These are phyloP conservation scores for Colletotrichum kahawae DNA, from an alignment of 2,329 filamentous ascomycete genomes.

Conservation along the genomic window DNA sequence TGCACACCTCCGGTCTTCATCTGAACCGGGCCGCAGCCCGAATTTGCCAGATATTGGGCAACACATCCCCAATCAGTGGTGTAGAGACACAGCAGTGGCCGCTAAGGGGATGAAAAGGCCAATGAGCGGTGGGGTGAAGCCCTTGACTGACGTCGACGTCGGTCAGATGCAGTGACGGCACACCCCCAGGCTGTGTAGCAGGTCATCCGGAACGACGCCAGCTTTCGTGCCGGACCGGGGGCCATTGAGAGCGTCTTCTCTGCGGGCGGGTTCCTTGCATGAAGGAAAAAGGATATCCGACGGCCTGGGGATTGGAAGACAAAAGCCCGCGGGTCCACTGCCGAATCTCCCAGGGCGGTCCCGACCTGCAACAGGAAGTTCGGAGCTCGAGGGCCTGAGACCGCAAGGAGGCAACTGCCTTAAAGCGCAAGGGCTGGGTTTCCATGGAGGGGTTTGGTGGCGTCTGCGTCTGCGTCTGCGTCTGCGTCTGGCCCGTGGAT, in stretches of 20 bases:
- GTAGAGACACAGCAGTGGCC: background rate
- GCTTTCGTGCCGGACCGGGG: conserved; percentile 3
- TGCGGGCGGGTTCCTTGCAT: conserved; percentile 10
- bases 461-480: background rate
- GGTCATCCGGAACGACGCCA: conserved; percentile 4
- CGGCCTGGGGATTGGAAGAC: background rate
- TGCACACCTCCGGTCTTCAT: background rate
- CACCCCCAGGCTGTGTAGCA: conserved; percentile 1
- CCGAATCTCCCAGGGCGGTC: background rate
- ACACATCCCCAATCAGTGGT: background rate
- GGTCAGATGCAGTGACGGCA: background rate
- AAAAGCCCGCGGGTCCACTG: background rate
- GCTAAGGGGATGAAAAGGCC: background rate
- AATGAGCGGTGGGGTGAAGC: background rate
- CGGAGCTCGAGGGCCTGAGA: background rate
- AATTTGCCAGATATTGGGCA: background rate
- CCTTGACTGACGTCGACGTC: background rate
- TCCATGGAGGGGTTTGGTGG: background rate
- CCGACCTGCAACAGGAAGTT: conserved; percentile 8
- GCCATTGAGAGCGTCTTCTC: background rate
- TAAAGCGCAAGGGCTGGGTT: background rate
- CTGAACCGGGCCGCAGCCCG: background rate
- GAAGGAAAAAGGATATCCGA: background rate
- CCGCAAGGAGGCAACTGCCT: background rate
- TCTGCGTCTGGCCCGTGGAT: background rate